Percentiles rank a stretch among this genome's conserved stretches.
Conservation (phyloP, 192 early-diverging fungal species). For the Rhizophagus clarus region DNA sequence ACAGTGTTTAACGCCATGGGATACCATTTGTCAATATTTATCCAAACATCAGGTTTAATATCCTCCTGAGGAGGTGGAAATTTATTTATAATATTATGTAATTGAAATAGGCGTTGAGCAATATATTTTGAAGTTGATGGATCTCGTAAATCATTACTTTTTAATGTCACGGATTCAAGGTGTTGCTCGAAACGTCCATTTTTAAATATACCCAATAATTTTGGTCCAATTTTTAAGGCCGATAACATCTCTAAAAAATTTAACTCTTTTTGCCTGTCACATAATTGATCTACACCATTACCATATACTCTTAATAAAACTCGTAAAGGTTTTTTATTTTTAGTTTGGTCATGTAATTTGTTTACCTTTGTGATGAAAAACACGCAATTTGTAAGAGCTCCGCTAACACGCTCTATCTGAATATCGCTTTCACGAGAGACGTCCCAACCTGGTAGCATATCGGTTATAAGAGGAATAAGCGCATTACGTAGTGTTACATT, state of each 20-base stretch:
- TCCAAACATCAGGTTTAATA: constrained; percentile 64
- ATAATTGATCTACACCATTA: constrained; percentile 72
- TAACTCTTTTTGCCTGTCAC: constrained; percentile 81
- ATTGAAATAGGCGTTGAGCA: constrained; percentile 67
- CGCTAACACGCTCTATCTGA: constrained; percentile 37
- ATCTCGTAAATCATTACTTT: constrained; percentile 66
- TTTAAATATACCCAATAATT: constrained; percentile 71
- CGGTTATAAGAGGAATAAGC: neutral
- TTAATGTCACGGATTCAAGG: constrained; percentile 73
- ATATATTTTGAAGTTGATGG: constrained; percentile 67
- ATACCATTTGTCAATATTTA: constrained; percentile 68
- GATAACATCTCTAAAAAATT: constrained; percentile 75
- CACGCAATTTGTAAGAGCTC: constrained; percentile 42
- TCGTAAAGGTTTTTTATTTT: constrained; percentile 35
- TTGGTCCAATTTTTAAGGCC: constrained; percentile 71
- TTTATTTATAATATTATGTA: constrained; percentile 71
- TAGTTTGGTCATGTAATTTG: neutral
- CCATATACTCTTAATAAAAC: constrained; percentile 80
- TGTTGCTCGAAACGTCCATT: constrained; percentile 90
- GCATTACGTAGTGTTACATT: neutral
- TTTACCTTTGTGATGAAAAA: constrained; percentile 31
- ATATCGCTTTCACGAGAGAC: constrained; percentile 34
- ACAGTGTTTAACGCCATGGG: constrained; percentile 42
- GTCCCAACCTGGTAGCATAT: constrained; percentile 31
- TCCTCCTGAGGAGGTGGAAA: constrained; percentile 54